Percentiles rank a stretch among this genome's conserved stretches.
These are phyloP conservation scores for Zygosaccharomyces siamensis DNA, from an alignment of 805 yeast species.

Conservation along the genomic window DNA sequence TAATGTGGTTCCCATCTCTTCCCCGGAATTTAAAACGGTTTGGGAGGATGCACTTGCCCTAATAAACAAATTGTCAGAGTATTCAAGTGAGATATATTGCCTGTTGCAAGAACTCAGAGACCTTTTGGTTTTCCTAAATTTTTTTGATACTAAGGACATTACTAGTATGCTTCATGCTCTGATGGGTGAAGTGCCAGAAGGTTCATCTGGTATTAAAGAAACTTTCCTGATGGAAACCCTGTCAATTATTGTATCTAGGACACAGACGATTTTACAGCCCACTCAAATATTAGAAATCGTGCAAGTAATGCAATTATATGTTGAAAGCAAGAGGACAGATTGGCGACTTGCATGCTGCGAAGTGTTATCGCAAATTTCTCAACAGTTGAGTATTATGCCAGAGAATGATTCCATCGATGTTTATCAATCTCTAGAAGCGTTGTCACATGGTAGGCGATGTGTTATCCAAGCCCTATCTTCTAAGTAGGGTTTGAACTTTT, in stretches of 20 bases:
- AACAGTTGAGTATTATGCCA: background rate
- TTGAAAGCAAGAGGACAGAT: conserved; percentile 13
- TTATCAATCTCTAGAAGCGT: background rate
- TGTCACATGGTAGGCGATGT: conserved; percentile 1
- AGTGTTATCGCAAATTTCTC: conserved; percentile 13
- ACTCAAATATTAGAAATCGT: conserved; percentile 24
- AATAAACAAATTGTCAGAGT: conserved; percentile 21
- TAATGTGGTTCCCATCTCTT: conserved; percentile 6
- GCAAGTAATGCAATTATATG: conserved; percentile 21
- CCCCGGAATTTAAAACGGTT: conserved; percentile 13
- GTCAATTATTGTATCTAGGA: conserved; percentile 7
- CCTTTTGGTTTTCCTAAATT: conserved; percentile 13
- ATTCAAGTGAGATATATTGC: conserved; percentile 24
- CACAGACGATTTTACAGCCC: conserved; percentile 8
- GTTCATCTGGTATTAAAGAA: conserved; percentile 11
- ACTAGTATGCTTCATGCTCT: conserved; percentile 19
- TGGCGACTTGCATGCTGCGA: conserved; percentile 23
- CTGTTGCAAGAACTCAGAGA: conserved; percentile 26
- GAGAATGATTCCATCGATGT: background rate
- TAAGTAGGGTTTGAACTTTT: background rate
- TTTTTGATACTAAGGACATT: conserved; percentile 16
- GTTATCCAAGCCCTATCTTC: background rate
- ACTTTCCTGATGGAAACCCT: conserved; percentile 22
- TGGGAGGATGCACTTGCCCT: conserved; percentile 23
- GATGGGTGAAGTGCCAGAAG: conserved; percentile 13